Conservation (phyloP, 495 filamentous ascomycete species). For the Talaromyces thailandensis region DNA sequence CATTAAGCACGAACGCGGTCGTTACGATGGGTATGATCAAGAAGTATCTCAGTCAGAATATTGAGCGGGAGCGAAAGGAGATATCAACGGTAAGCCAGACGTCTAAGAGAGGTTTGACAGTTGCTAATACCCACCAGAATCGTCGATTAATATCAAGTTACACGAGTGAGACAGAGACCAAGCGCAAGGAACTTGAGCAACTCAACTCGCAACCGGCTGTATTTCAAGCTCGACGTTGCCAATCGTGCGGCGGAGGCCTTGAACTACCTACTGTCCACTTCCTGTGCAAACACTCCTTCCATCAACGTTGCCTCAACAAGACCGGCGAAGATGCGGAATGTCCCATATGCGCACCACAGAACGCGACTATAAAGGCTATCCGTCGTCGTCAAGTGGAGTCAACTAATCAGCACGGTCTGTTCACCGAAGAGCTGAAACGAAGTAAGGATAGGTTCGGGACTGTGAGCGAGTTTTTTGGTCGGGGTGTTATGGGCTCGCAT, state of each 20-base stretch:
- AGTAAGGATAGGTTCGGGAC: slow-evolving; percentile 80
- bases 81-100: slow-evolving; percentile 51
- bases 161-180: slow-evolving; percentile 72
- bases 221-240: slow-evolving; percentile 86
- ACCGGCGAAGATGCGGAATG: slow-evolving; percentile 68
- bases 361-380: slow-evolving; percentile 79
- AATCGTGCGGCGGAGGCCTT: slow-evolving; percentile 61
- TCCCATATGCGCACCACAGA: slow-evolving; percentile 70
- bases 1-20: slow-evolving; percentile 72
- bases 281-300: slow-evolving; percentile 92
- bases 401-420: slow-evolving; percentile 83
- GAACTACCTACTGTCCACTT: slow-evolving; percentile 91
- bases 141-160: slow-evolving; percentile 76
- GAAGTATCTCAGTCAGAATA: slow-evolving; percentile 78
- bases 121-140: slow-evolving; percentile 44
- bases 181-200: slow-evolving; percentile 66
- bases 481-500: slow-evolving; percentile 69
- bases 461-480: slow-evolving; percentile 87
- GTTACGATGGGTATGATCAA: slow-evolving; percentile 97
- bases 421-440: slow-evolving; percentile 68
- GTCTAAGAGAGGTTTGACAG: not conserved
- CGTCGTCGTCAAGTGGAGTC: slow-evolving; percentile 80
- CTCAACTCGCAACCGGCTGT: slow-evolving; percentile 69
- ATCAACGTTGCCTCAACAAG: slow-evolving; percentile 71
- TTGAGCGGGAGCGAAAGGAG: slow-evolving; percentile 78